Evolutionary conservation across 495 filamentous ascomycete species (phyloP), one percentile per base, ranked within the genome.

Genomic region (Penicillium lividum): DNA sequence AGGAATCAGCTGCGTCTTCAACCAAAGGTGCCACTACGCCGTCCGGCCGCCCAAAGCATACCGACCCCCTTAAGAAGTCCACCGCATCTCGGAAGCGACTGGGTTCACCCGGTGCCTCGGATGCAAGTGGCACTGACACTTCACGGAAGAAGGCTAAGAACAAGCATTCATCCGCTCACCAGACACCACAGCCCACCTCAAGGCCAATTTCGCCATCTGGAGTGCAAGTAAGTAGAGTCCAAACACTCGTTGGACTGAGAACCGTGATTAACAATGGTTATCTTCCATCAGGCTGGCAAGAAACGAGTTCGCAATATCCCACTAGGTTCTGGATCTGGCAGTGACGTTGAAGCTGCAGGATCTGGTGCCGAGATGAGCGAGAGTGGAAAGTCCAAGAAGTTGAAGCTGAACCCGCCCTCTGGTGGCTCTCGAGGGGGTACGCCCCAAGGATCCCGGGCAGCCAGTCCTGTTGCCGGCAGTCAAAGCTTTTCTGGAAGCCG

Each of bases 51-150:
- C 67, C 68, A 16, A 78, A 77, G 59, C 72, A 79, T 56, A 70
- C 63, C 9, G 78, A 81, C 56, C 42, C 73, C 11, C 64, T 78
- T n/a, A 90, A 89, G 75, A 89, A 91, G 4, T 22, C 69, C 8
- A 64, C 67, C 29, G 63, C 75, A 64, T 80, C 80, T 48, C 84
- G 93, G 47, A 98, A 97, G 74, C 86, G 94, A 16, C 78, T 88
- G 22, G 93, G 93, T 30, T 97, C 93, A 30, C 91, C 93, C 7
- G 86, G 90, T 62, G 80, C 86, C 18, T 97, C 94, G 11, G 88
- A 97, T 66, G 88, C 90, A 16, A 95, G 91, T 74, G 95, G 92
- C 49, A 93, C 89, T 59, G 94, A 98, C 67, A 89, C 89, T 1
- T 83, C 85, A 25, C 89, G 90, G 43, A 96, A 96, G 78, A 97